Conservation (phyloP, 2,329 filamentous ascomycete species). For the Furcasterigmium sp. region DNA sequence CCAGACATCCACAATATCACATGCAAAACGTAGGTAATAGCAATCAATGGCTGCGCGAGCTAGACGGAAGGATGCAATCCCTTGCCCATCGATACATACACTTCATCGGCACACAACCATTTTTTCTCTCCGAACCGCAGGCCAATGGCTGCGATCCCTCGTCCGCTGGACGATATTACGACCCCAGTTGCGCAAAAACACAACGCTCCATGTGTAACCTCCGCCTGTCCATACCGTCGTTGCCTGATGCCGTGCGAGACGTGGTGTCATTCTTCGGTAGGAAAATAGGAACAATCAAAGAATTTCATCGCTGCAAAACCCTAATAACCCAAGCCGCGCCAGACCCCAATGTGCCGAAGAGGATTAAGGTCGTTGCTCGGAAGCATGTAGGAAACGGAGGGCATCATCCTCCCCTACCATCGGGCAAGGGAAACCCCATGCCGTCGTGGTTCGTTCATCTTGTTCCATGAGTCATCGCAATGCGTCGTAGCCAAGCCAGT, state of each 20-base stretch:
- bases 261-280: background rate
- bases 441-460: slow-evolving; percentile 1
- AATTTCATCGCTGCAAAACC: background rate
- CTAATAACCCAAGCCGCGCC: slow-evolving; percentile 3
- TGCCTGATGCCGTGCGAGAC: background rate
- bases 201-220: background rate
- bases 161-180: background rate
- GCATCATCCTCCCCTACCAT: background rate
- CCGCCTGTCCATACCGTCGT: background rate
- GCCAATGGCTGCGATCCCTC: no score
- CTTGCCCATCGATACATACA: background rate
- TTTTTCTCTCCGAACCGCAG: background rate
- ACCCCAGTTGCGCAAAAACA: background rate
- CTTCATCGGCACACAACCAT: background rate
- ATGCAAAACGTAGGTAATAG: background rate
- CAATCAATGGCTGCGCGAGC: background rate
- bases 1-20: background rate
- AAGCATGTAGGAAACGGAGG: background rate
- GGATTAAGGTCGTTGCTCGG: background rate
- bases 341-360: background rate
- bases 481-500: slow-evolving; percentile 10
- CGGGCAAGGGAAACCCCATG: background rate
- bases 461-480: slow-evolving; percentile 10
- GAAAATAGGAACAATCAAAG: background rate
- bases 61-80: background rate